Evolutionary conservation across 164 flowering plant species (phyloP), one percentile per base, ranked within the genome.

Genomic region (Protea cynaroides): DNA sequence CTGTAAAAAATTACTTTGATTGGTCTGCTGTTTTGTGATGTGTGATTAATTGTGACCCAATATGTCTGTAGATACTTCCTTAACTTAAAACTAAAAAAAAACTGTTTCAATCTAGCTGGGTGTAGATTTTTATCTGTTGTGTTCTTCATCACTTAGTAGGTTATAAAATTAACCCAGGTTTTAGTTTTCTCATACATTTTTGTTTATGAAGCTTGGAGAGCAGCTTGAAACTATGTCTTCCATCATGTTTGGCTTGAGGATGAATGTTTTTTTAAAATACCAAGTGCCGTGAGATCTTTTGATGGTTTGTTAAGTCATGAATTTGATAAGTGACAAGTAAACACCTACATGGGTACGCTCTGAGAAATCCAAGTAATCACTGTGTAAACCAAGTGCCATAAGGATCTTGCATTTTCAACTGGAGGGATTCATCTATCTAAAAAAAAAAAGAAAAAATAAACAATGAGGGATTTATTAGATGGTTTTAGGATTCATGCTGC

Each of bases 21-120:
- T 57, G 56, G 21, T 56, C 13, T 22, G 36, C 52, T 64, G n/a
- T 63, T 37, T n/a, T 25, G 21, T 52, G 66, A 53, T 37, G 14
- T 58, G 36, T 52, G 44, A 19, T 29, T 14, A 25, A 19, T 44
- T 29, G 46, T 11, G 37, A 29, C 54, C 23, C 43, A 15, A 23
- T 55, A 34, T 12, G 18, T 62, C 21, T 58, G 23, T 13, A 25
- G 22, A 4, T 12, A 8, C 1, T 40, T 40, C 46, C 8, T 12
- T 40, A 12, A 1, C 8, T 40, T 40, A 40, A 8, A 40, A 3
- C 1, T 2, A 40, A 40, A 8, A 40, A 12, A 40, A 40, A 40
- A 12, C 13, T 40, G 46, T 40, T 40, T 40, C 8, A 40, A 40
- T 40, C 1, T 40, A 40, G 8, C 46, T 12, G 13, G 13, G 7